A percentile compares a stretch with the other conserved stretches of the same genome.
Conservation (phyloP, 768 basidiomycete species). For the Boletus insuetus region DNA sequence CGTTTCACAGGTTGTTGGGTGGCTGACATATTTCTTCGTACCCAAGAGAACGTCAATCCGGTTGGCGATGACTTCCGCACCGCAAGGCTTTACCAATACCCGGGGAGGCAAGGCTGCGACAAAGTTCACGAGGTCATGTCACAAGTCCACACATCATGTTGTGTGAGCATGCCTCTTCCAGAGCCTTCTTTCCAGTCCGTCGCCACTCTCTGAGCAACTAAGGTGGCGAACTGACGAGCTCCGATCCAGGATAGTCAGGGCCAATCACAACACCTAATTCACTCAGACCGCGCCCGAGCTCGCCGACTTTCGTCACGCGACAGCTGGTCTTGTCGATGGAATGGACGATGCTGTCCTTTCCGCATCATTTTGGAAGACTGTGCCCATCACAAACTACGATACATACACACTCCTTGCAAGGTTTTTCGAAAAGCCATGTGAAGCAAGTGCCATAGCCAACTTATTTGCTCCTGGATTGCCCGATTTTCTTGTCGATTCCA, state of each 20-base stretch:
- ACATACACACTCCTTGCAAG: conserved; percentile 9
- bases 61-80: too few relatives aligned
- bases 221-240: not conserved
- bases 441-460: not conserved
- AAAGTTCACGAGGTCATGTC: too few relatives aligned
- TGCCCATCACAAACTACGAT: conserved; percentile 11
- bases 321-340: not conserved
- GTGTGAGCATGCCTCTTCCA: not conserved
- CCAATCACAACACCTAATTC: conserved; percentile 4
- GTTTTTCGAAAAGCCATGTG: conserved; percentile 6
- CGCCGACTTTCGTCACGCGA: not conserved
- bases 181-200: not conserved
- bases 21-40: too few relatives aligned
- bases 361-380: conserved; percentile 6
- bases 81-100: too few relatives aligned
- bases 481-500: conserved; percentile 12
- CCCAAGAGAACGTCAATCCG: too few relatives aligned
- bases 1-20: too few relatives aligned
- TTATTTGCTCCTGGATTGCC: conserved; percentile 18
- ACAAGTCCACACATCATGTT: too few relatives aligned
- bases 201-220: not conserved
- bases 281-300: conserved; percentile 2
- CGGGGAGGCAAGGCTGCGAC: too few relatives aligned
- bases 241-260: not conserved
- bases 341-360: not conserved